phyloP scores from a whole-genome alignment of 495 filamentous ascomycete genomes.

The Hyaloscypha hepaticicola region DNA sequence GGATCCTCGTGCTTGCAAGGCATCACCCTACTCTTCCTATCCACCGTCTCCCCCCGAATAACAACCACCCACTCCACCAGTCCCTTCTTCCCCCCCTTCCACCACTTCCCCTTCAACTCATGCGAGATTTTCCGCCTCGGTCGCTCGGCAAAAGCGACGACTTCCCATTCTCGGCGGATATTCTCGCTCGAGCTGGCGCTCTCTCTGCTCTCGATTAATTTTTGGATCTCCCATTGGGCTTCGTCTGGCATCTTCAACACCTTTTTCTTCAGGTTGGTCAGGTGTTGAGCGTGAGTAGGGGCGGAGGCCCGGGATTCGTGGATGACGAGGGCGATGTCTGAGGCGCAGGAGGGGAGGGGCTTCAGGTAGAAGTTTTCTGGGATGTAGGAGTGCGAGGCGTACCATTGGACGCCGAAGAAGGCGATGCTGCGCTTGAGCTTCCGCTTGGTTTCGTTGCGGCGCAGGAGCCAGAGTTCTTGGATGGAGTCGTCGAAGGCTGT shows the following conservation, averaged over 20 bases:
- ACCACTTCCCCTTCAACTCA: not conserved
- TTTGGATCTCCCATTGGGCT: slow-evolving; percentile 22
- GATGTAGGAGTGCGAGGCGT: not conserved
- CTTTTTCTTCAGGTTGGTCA: not conserved
- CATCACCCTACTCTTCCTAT: slow-evolving; percentile 2
- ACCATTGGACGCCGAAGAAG: slow-evolving; percentile 7
- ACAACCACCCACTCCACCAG: slow-evolving; percentile 19
- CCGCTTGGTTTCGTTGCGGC: slow-evolving; percentile 9
- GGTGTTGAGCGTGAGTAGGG: not conserved
- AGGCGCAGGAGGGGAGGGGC: slow-evolving; percentile 7
- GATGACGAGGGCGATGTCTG: slow-evolving; percentile 1
- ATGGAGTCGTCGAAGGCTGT: slow-evolving; percentile 7
- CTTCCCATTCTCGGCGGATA: slow-evolving; percentile 7
- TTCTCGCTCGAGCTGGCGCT: not conserved
- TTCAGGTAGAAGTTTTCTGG: slow-evolving; percentile 18
- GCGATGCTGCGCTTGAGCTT: not conserved
- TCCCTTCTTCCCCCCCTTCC: not conserved
- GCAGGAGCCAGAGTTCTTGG: slow-evolving; percentile 17
- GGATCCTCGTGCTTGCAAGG: slow-evolving; percentile 20
- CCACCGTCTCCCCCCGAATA: slow-evolving; percentile 11
- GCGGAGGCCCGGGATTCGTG: not conserved
- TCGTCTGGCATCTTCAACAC: slow-evolving; percentile 10
- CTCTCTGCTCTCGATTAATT: slow-evolving; percentile 14
- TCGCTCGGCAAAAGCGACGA: slow-evolving; percentile 6
- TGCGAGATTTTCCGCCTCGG: slow-evolving; percentile 15